Base-by-base conservation (phyloP, 192 early-diverging fungal genomes). In the Gorgonomyces haynaldii region DNA sequence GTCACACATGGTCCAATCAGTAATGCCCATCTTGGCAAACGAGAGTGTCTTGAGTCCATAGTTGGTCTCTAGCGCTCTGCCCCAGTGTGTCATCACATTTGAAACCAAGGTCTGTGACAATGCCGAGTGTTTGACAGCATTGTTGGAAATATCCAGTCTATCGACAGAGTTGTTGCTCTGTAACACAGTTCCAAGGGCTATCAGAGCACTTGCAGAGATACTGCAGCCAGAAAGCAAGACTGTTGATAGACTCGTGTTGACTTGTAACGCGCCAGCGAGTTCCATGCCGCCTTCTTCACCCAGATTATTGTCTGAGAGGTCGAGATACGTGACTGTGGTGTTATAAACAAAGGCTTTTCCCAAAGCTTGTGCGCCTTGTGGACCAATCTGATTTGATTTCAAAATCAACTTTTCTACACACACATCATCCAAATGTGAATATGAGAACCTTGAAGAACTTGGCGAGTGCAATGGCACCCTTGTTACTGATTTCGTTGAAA, bases 401-500 rank as follows among this genome's bases (percentile, higher is more conserved):
- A 73, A 49, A 21, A 60, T 52, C 20, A 73, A 42, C 7, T 30
- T 35, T 40, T 61, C 60, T 10, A 73, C 30, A 9, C 24, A 20
- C 34, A 13, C 32, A 51, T 73, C 70, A 26, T 54, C 58, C 69
- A 55, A 35, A 13, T 22, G 10, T 27, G 12, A 31, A 17, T 2
- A 2, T 45, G n/a, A 15, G 15, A 29, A 72, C 70, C 61, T 64
- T 66, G 19, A 73, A 13, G 34, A 58, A 73, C 17, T 30, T 43
- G 5, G 66, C 70, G 12, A 73, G 19, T 12, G n/a, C 9, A 0
- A 8, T 37, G 2, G 66, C 70, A 8, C 70, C 70, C 25, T 45
- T 49, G 47, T 73, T 62, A 1, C 61, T 62, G 34, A 73, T 66
- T 23, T 69, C 66, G 54, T 73, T 73, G 40, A 44, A 73, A 15